These are phyloP conservation scores for Botrytis porri DNA, from an alignment of 2,329 filamentous ascomycete species.

Conservation along the genomic window DNA sequence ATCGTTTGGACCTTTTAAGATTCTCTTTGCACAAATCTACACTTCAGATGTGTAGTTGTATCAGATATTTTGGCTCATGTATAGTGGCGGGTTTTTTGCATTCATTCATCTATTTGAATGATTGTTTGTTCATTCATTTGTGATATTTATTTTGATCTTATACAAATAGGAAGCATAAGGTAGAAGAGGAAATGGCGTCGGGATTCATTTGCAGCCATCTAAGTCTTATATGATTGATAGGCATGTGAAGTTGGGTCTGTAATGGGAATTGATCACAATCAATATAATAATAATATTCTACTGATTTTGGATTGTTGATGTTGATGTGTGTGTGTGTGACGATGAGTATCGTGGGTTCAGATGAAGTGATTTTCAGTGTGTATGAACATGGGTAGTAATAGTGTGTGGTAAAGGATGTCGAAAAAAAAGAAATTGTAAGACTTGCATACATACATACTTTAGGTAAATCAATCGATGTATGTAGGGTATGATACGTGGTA, in stretches of 20 bases:
- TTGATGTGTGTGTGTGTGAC: neutral
- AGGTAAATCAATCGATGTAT: neutral
- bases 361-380: neutral
- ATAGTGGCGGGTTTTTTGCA: constrained; percentile 8
- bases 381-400: neutral
- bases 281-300: constrained; percentile 10
- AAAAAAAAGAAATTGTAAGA: neutral
- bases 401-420: neutral
- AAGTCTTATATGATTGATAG: constrained; percentile 2
- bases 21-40: constrained; percentile 13
- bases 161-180: constrained; percentile 13
- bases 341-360: neutral
- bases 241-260: neutral
- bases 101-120: neutral
- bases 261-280: neutral
- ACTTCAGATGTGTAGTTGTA: constrained; percentile 16
- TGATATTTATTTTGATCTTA: constrained; percentile 6
- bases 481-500: neutral
- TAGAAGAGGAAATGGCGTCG: constrained; percentile 9
- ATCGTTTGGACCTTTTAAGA: neutral
- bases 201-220: constrained; percentile 2
- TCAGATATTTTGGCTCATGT: constrained; percentile 19
- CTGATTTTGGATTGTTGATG: neutral
- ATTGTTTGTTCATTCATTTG: neutral
- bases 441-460: neutral